Evolutionary conservation across 441 rosid genomes (phyloP).

Genomic region (Isatis lusitanica): DNA sequence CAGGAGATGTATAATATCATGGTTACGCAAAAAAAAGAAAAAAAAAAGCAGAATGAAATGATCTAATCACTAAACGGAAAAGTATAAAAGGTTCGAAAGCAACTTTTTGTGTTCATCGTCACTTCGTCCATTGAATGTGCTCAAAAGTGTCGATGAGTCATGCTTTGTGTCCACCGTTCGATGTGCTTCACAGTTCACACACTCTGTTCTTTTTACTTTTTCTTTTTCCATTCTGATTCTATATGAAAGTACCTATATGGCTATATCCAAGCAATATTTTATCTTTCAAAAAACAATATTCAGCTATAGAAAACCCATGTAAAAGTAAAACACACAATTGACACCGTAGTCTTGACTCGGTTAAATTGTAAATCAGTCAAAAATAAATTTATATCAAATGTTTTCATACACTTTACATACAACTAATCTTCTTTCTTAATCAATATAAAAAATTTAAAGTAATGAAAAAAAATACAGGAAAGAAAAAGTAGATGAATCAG

Average conservation of each 20-base stretch:
- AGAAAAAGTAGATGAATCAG: background rate
- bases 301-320: background rate
- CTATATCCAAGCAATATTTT: background rate
- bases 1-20: background rate
- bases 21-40: background rate
- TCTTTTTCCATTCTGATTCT: background rate
- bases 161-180: conserved; percentile 12
- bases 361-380: background rate
- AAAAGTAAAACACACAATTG: background rate
- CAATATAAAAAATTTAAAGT: background rate
- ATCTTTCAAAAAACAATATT: background rate
- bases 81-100: conserved; percentile 6
- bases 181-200: conserved; percentile 25
- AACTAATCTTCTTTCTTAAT: background rate
- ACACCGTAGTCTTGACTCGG: background rate
- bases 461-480: background rate
- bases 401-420: too few relatives aligned
- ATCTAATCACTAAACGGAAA: background rate
- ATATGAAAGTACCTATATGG: background rate
- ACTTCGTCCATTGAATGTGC: conserved; percentile 31
- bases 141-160: conserved; percentile 12
- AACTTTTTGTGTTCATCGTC: conserved; percentile 9
- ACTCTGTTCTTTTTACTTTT: background rate
- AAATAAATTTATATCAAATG: too few relatives aligned
- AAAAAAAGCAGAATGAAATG: background rate